Evolutionary conservation across 352 stramenopile genomes (phyloP).

Genomic region (Thalassiosira allenii): DNA sequence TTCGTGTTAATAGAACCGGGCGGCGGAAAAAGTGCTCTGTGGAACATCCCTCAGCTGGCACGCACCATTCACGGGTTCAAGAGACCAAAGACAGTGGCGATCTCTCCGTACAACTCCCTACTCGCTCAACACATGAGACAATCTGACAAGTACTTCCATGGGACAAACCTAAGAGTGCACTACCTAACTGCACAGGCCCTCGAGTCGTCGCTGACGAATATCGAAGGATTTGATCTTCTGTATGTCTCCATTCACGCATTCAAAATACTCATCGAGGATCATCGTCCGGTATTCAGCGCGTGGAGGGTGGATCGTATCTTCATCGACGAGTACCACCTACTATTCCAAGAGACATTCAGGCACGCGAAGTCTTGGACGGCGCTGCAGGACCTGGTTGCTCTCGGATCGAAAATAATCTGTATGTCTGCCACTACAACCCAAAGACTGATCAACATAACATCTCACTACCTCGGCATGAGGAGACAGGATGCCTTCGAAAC

Average conservation of each 20-base stretch:
- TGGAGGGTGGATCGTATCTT: neutral
- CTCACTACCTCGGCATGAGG: neutral
- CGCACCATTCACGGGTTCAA: neutral
- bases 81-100: neutral
- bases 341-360: neutral
- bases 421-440: neutral
- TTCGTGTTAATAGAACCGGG: neutral
- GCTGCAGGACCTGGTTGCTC: neutral
- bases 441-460: neutral
- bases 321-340: neutral
- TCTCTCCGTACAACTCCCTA: neutral
- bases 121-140: neutral
- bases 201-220: neutral
- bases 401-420: neutral
- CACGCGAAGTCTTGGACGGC: neutral
- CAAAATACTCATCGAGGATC: neutral
- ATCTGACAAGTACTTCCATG: neutral
- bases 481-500: neutral
- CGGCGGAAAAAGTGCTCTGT: neutral
- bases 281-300: neutral
- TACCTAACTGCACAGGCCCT: neutral
- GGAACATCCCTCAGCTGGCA: neutral
- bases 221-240: neutral
- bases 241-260: neutral
- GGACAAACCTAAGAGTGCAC: conserved; percentile 1